A percentile compares a stretch with the other conserved stretches of the same genome.
Conservation (phyloP, 2,329 filamentous ascomycete species). For the Parafenestella ontariensis region DNA sequence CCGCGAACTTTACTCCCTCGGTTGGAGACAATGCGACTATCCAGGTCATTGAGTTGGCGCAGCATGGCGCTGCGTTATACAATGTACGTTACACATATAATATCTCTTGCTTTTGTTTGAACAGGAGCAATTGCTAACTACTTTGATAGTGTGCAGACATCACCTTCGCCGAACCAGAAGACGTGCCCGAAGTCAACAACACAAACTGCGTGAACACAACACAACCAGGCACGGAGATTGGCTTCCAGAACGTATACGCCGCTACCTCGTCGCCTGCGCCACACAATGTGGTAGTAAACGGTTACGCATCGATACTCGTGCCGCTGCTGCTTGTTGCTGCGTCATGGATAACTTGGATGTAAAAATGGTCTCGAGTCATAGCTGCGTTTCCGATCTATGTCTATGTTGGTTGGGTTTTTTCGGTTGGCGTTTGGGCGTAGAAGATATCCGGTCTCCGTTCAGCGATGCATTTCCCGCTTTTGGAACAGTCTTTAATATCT, state of each 20-base stretch:
- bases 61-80: conserved; percentile 83
- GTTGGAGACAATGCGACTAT: conserved; percentile 90
- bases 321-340: conserved; percentile 38
- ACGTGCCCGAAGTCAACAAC: conserved; percentile 77
- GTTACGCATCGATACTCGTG: conserved; percentile 33
- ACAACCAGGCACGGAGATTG: conserved; percentile 56
- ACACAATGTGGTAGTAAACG: conserved; percentile 31
- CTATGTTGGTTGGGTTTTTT: conserved; percentile 1
- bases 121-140: conserved; percentile 3
- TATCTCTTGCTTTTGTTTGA: background rate
- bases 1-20: conserved; percentile 72
- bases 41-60: conserved; percentile 81
- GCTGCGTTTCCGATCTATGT: conserved; percentile 1
- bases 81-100: conserved; percentile 68
- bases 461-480: conserved; percentile 4
- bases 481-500: background rate
- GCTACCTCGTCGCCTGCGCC: conserved; percentile 45
- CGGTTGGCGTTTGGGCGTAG: conserved; percentile 24
- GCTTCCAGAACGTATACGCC: conserved; percentile 79
- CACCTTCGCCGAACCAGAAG: conserved; percentile 80
- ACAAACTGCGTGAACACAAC: conserved; percentile 90
- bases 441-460: conserved; percentile 31
- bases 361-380: background rate
- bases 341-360: conserved; percentile 38
- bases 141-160: conserved; percentile 86